Conservation (phyloP, 2,329 filamentous ascomycete species). For the Colletotrichum sp. region DNA sequence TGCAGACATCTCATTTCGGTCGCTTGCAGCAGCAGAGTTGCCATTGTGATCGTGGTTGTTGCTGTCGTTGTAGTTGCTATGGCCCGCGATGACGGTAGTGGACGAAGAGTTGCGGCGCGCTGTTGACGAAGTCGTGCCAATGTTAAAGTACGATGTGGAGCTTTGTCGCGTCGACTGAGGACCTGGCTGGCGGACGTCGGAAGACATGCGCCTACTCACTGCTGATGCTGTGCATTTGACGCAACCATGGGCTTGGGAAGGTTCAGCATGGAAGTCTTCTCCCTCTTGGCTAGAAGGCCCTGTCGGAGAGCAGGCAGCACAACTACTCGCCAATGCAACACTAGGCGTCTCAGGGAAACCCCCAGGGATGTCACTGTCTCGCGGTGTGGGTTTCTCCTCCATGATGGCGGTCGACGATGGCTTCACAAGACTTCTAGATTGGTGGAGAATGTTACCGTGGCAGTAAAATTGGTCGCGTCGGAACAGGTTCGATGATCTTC, state of each 20-base stretch:
- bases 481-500: not conserved
- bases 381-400: slow-evolving; percentile 32
- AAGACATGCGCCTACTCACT: not conserved
- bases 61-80: not conserved
- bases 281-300: not conserved
- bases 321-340: slow-evolving; percentile 19
- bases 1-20: not conserved
- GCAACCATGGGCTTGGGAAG: not conserved
- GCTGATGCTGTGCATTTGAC: not conserved
- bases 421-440: not conserved
- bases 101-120: not conserved
- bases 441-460: not conserved
- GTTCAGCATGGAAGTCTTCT: not conserved
- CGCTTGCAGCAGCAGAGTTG: not conserved
- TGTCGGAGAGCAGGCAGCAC: slow-evolving; percentile 8
- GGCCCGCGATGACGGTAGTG: not conserved
- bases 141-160: not conserved
- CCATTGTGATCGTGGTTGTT: not conserved
- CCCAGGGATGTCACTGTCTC: slow-evolving; percentile 35
- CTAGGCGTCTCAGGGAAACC: slow-evolving; percentile 35
- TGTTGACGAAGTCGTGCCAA: not conserved
- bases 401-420: slow-evolving; percentile 18
- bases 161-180: not conserved
- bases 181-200: not conserved
- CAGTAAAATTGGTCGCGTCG: not conserved